Base-by-base conservation (phyloP, 2,329 filamentous ascomycete species). In the Gnomoniopsis sp. region DNA sequence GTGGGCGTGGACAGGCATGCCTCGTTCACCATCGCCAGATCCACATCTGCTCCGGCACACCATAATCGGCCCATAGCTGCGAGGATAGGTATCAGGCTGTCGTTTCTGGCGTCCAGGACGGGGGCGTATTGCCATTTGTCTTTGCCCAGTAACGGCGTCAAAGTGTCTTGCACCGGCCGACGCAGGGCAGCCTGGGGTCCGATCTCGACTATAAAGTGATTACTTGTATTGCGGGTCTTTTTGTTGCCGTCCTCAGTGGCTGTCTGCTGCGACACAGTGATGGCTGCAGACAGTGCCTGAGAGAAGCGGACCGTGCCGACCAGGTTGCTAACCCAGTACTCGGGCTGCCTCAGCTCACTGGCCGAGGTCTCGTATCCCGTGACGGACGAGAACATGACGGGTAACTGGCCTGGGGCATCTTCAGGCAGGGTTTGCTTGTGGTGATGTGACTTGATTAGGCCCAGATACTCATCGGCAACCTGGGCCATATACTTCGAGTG, bases 141-240 rank as follows among this genome's bases (percentile, higher is more conserved):
- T n/a, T 33, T 33, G 30, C 44, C 21, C 4, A n/a, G 49, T 3
- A 48, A 17, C 22, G 19, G 17, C 44, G 44, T 21, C 3, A 73
- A 64, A 19, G 69, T 71, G 47, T 75, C 68, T 54, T 70, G 69
- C 23, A 71, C 66, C 2, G 72, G 71, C 1, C 72, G 70, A 11
- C 67, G 65, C 0, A 74, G 66, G 4, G 72, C 70, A 12, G 68
- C 66, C 34, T 74, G 72, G 7, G 72, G 71, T 0, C 72, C 73
- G 46, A 74, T 63, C 56, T 74, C 72, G 38, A 74, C 65, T 44
- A 71, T 38, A 15, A 15, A 38, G 34, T 38, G 15, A 15, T 8
- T 8, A 8, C 34, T 38, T 8, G 8, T 38, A 15, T n/a, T n/a
- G n/a, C n/a, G n/a, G n/a, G n/a, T n/a, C n/a, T n/a, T n/a, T n/a